Base-by-base conservation (phyloP, 2,329 filamentous ascomycete genomes). In the Cercospora sojina region DNA sequence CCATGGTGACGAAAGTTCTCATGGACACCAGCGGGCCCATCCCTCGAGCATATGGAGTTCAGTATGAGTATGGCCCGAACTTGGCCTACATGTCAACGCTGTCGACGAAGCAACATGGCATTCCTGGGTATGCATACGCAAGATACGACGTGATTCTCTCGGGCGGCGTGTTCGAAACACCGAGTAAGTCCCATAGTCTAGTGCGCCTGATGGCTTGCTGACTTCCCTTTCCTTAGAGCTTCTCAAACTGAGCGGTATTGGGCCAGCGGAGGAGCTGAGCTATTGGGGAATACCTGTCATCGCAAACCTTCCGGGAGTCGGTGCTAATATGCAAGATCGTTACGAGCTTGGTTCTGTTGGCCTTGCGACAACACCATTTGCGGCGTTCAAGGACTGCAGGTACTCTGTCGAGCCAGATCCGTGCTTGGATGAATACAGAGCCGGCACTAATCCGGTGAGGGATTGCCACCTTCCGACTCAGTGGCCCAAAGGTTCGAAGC, bases 221-320 rank as follows among this genome's bases (percentile, higher is more conserved):
- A 62, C 20, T 16, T 23, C 29, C 5, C 3, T 27, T 27, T 27
- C 5, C 25, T 27, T 5, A 27, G 25, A 90, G 76, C 25, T 67
- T 4, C 83, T 90, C n/a, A 85, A 90, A 75, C 83, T 90, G 2
- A 85, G 82, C 58, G 88, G 88, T n/a, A 82, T 90, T 35, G 88
- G 88, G 0, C 86, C 86, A 0, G 72, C 77, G 8, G 73, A 78
- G 0, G 83, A 87, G 68, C 81, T 90, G 4, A 66, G 79, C 13
- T 79, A 80, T 63, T 82, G 85, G 71, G 77, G 79, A n/a, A 89
- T 90, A 67, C 73, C 81, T 1, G 76, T 85, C 0, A 69, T 88
- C 16, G 80, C 82, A 7, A 81, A 89, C 67, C 84, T 87, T 0
- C 83, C 84, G 0, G 86, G 88, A 43, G 87, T 91, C 2, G 88